Base-by-base conservation (phyloP, 805 yeast genomes). In the Starmerella apicola region DNA sequence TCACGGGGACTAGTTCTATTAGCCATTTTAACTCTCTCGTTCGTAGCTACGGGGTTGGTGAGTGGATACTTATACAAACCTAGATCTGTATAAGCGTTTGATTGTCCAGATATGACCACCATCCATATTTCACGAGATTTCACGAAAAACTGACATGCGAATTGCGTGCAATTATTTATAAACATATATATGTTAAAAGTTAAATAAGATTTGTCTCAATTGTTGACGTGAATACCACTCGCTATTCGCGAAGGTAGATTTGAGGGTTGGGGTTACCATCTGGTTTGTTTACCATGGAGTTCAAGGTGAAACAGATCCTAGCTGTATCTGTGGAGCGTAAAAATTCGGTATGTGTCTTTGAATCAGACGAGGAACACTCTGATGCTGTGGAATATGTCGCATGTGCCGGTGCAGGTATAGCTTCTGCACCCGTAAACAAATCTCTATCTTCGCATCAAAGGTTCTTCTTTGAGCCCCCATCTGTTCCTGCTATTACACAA, bases 41-140 rank as follows among this genome's bases (percentile, higher is more conserved):
- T 51, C 29, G 41, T 46, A 7, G 46, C 51, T 9, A 42, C 54
- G 1, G 52, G 54, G 17, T 29, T 51, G 4, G 32, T 49, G 6
- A 29, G 46, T 9, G 54, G 54, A 20, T 41, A 39, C 15, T 29
- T 27, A 13, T 4, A 16, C 21, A 5, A 17, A 8, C 9, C 18
- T 4, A 29, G 17, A 19, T n/a, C n/a, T n/a, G n/a, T n/a, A n/a
- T n/a, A n/a, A n/a, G n/a, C n/a, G n/a, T n/a, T n/a, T n/a, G n/a
- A n/a, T n/a, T n/a, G n/a, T n/a, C n/a, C n/a, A n/a, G n/a, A n/a
- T n/a, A n/a, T n/a, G n/a, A n/a, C n/a, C n/a, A n/a, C n/a, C n/a
- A n/a, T n/a, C n/a, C n/a, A n/a, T n/a, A n/a, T n/a, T n/a, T n/a
- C n/a, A n/a, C n/a, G n/a, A n/a, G n/a, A n/a, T n/a, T n/a, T n/a